Base-by-base conservation (phyloP, 192 early-diverging fungal genomes). In the Allomyces arbusculus region DNA sequence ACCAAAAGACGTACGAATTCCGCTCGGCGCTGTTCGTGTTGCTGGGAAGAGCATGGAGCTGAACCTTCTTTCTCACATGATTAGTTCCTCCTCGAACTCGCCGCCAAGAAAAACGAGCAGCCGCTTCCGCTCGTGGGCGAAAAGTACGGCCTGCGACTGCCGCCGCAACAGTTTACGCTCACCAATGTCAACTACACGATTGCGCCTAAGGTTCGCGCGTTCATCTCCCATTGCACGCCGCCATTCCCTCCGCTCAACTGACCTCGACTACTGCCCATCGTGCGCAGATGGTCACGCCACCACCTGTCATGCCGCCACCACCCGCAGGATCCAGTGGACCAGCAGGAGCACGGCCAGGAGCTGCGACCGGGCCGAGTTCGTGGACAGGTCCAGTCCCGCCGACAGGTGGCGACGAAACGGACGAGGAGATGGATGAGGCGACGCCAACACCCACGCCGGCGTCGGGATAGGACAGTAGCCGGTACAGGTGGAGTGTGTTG, bases 121-220 rank as follows among this genome's bases (percentile, higher is more conserved):
- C 87, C 86, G 24, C 74, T 91, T 28, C 88, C 88, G 4, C 72
- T 84, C n/a, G 83, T 91, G 62, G 83, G 82, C 8, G 87, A 88
- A 71, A 87, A 83, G 64, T 88, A 88, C 62, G 89, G 89, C 8
- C 81, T 88, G 23, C 81, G 88, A 11, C 69, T 91, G 44, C 88
- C 87, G 11, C 81, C 84, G 19, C 87, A 89, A 61, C 82, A 83
- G 62, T 78, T 87, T 70, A 87, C 84, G 67, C 74, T 89, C 19
- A 88, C 88, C 5, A 83, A 84, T 10, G 75, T 88, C 63, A 89
- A 91, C 69, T 91, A 87, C 63, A 83, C 87, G 66, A 78, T 91
- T 65, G 79, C 85, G 6, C 86, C 89, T 24, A 80, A 86, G 69
- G 79, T 80, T 74, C 58, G 67, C 65, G 6, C 16, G 19, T 24